Evolutionary conservation across 2,329 filamentous ascomycete genomes (phyloP), one percentile per base, ranked within the genome.

Genomic region (Botrytis deweyae): DNA sequence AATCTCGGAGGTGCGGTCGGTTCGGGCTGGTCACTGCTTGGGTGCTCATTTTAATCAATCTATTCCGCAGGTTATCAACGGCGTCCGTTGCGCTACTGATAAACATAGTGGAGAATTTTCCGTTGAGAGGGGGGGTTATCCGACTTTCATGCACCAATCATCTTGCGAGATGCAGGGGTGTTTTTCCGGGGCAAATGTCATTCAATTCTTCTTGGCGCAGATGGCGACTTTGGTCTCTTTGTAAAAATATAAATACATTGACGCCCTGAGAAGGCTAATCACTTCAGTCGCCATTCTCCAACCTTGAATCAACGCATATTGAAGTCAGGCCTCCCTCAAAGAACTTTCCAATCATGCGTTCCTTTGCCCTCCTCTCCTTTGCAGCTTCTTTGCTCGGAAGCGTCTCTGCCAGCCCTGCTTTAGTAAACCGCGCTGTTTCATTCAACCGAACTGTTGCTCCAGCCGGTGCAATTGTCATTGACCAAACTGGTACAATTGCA

Each of bases 381-480:
- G 61, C 64, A 33, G 70, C 61, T 55, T 65, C 62, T 29, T 42
- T 64, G 20, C 61, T 72, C 40, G 70, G 33, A 55, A 44, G 70
- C 29, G 61, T 44, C 38, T 58, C 44, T 55, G 70, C 70, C 29
- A 52, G 44, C 33, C 70, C 70, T 42, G 20, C 40, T 42, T n/a
- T 63, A n/a, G 14, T 42, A 5, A 52, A 67, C 33, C 46, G 16
- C 29, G 20, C 38, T 25, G 33, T 29, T 58, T 42, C 73, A 58
- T 73, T 29, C 36, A 72, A 58, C 44, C 81, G 84, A 52, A 85
- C 83, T 4, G 80, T 82, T 29, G 81, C 85, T 25, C 86, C 86
- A 12, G 73, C 80, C 20, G 85, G 85, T 33, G 84, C 85, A 61
- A 81, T 87, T 25, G 81, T 84, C 3, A 86, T 88, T 46, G 81